phyloP scores from a whole-genome alignment of 331 rosid genomes.

The Quercus tomentella region DNA sequence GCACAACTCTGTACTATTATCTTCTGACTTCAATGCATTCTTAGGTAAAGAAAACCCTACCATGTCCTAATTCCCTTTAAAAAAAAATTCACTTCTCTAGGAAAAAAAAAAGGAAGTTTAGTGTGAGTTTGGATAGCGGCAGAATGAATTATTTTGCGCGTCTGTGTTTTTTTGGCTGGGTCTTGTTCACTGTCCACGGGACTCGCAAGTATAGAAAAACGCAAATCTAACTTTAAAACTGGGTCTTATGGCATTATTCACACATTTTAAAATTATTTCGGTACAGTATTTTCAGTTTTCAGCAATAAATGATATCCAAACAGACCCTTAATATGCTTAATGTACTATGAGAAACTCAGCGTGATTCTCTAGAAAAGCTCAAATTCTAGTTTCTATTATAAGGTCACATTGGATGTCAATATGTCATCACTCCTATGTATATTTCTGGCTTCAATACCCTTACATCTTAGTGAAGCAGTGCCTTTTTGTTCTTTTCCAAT shows the following conservation, averaged over 20 bases:
- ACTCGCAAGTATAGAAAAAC: accelerated
- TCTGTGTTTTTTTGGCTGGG: no score
- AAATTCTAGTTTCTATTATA: neutral
- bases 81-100: no score
- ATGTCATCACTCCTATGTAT: neutral
- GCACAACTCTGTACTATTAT: neutral
- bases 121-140: no score
- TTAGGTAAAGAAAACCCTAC: neutral
- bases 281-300: no score
- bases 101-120: no score
- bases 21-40: no score
- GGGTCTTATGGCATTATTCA: accelerated
- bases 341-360: no score
- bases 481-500: neutral
- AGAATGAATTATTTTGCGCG: no score
- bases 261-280: no score
- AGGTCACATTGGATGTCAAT: neutral
- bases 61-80: neutral
- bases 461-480: neutral
- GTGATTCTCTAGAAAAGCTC: neutral
- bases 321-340: no score
- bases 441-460: neutral
- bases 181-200: accelerated
- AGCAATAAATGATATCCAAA: accelerated
- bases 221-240: no score